Base-by-base conservation (phyloP, 2,329 filamentous ascomycete genomes). In the Cephalotrichum gorgonifer region DNA sequence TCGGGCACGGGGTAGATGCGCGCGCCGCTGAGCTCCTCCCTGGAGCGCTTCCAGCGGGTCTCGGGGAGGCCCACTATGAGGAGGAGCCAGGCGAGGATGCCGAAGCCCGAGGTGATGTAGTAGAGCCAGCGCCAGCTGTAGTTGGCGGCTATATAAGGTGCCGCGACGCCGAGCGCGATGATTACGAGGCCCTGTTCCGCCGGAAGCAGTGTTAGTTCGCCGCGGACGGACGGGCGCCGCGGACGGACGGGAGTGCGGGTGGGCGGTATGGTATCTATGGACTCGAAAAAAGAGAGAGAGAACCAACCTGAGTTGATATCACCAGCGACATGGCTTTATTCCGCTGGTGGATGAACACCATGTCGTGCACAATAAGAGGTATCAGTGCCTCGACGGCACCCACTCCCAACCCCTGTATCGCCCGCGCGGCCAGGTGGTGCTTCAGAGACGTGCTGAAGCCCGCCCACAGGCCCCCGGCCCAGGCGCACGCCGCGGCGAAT, bases 341-440 rank as follows among this genome's bases (percentile, higher is more conserved):
- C 4, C 65, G 59, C 56, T 68, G 58, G 48, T 68, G 65, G 17
- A 67, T 59, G 28, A 68, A 68, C 41, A 65, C 60, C 35, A 68
- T 58, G 38, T 68, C 65, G 55, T 67, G 64, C 1, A 66, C 59
- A 28, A 68, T 62, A 11, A 68, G 56, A 3, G 65, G 65, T 6
- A 68, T 59, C 20, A 68, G 50, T 1, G 64, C 62, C 51, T 65
- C 63, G 15, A 64, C 61, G 0, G 64, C 58, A 4, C 64, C 64
- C 1, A 62, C 63, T 2, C 64, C 65, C 8, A 68, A 53, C 0
- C 63, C 65, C 51, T 66, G 59, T 14, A 67, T 50, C 20, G 57
- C 60, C 8, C 64, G 52, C 2, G 64, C 64, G 1, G 58, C 61
- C 4, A 67, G 49, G 47, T 67, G 65, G 11, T 55, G 55, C 3